phyloP scores from a whole-genome alignment of 345 rosid species.

The Ceriops zippeliana region DNA sequence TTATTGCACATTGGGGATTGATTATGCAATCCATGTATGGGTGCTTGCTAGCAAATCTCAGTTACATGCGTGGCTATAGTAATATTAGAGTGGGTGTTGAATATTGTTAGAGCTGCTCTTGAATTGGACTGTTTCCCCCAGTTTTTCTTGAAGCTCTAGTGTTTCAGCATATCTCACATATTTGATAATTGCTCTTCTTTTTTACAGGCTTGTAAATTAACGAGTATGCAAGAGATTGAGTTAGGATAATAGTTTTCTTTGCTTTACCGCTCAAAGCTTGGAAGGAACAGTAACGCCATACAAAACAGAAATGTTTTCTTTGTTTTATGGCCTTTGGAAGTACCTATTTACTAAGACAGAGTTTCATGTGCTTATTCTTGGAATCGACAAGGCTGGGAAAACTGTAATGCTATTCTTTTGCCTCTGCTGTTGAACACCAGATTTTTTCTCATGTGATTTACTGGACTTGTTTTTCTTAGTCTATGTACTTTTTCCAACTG shows the following conservation, averaged over 20 bases:
- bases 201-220: constrained; percentile 9
- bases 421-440: not conserved
- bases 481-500: not conserved
- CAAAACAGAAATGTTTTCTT: constrained; percentile 77
- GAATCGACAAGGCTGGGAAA: constrained; percentile 95
- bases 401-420: constrained; percentile 48
- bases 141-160: not conserved
- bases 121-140: not conserved
- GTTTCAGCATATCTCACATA: not conserved
- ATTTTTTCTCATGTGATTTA: not conserved
- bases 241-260: constrained; percentile 3
- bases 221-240: not conserved
- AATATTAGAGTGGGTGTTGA: too few species aligned
- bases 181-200: not conserved
- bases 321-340: constrained; percentile 90
- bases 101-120: not conserved
- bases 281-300: constrained; percentile 16
- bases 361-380: constrained; percentile 93
- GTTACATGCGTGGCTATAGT: too few species aligned
- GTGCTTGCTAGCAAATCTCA: too few species aligned
- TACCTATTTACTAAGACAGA: constrained; percentile 82
- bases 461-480: not conserved
- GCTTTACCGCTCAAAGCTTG: not conserved
- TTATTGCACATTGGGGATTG: too few species aligned
- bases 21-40: too few species aligned